These are phyloP conservation scores for Sugiyamaella grinbergsii DNA, from an alignment of 1,139 yeast genomes.

Conservation along the genomic window DNA sequence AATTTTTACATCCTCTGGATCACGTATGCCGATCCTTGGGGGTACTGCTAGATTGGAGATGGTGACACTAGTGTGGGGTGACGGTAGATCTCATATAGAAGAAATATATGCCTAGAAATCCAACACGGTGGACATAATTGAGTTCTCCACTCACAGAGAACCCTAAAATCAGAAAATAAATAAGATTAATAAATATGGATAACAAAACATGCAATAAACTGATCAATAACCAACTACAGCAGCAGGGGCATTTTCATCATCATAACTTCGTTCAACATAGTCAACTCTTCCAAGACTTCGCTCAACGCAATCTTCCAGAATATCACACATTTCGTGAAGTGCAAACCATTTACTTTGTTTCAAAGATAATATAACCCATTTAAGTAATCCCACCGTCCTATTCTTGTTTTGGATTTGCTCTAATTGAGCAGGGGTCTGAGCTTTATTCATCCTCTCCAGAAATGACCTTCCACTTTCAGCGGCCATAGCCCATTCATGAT, in stretches of 20 bases:
- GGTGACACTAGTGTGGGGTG: conserved; percentile 8
- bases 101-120: background rate
- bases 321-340: conserved; percentile 27
- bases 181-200: conserved; percentile 1
- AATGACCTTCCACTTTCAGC: conserved; percentile 26
- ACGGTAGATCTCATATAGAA: background rate
- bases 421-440: conserved; percentile 22
- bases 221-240: conserved; percentile 9
- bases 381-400: conserved; percentile 26
- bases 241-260: conserved; percentile 8
- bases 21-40: conserved; percentile 3
- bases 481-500: conserved; percentile 28
- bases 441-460: conserved; percentile 18
- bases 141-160: background rate
- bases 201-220: background rate
- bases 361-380: conserved; percentile 30
- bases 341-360: conserved; percentile 28
- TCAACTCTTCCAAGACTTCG: conserved; percentile 32
- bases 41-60: background rate
- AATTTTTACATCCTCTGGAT: background rate
- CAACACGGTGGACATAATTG: too few relatives aligned
- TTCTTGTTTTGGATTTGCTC: conserved; percentile 24
- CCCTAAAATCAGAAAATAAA: background rate
- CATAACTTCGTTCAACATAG: conserved; percentile 21
- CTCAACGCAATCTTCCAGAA: conserved; percentile 32